phyloP scores from a whole-genome alignment of 106 monocot genomes.

The Triglochin maritima region DNA sequence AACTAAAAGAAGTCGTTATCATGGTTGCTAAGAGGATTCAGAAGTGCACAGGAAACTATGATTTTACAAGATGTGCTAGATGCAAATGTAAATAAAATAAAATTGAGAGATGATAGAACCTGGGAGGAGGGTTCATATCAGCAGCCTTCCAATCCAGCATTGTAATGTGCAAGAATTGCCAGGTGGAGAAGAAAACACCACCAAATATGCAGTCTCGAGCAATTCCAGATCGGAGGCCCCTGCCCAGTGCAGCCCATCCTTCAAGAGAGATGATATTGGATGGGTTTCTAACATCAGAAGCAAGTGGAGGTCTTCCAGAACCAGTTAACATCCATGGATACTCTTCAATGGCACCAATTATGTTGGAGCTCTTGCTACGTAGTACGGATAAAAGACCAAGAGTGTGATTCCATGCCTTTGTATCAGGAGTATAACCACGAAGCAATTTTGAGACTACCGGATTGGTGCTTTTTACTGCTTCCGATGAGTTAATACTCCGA shows the following conservation, averaged over 20 bases:
- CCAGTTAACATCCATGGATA: slow-evolving; percentile 98
- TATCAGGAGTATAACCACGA: slow-evolving; percentile 47
- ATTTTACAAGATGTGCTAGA: neutral
- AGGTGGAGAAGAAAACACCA: slow-evolving; percentile 83
- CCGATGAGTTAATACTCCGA: slow-evolving; percentile 12
- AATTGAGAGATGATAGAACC: slow-evolving; percentile 19
- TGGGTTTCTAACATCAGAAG: slow-evolving; percentile 61
- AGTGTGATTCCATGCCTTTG: slow-evolving; percentile 45
- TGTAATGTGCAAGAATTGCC: slow-evolving; percentile 82
- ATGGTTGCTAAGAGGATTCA: too few relatives aligned
- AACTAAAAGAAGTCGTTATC: too few relatives aligned
- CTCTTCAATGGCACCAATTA: slow-evolving; percentile 44
- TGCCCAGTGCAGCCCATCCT: slow-evolving; percentile 72
- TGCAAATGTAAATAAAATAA: neutral
- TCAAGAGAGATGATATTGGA: slow-evolving; percentile 53
- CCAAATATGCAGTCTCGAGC: slow-evolving; percentile 75
- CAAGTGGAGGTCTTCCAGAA: slow-evolving; percentile 73
- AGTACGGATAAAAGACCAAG: slow-evolving; percentile 50
- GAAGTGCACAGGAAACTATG: neutral
- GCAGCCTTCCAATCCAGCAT: slow-evolving; percentile 88
- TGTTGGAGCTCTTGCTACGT: slow-evolving; percentile 29
- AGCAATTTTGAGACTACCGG: slow-evolving; percentile 44
- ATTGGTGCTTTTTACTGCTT: slow-evolving; percentile 14
- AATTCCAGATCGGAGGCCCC: slow-evolving; percentile 71
- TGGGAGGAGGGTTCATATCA: slow-evolving; percentile 62